Evolutionary conservation across 257 asterid genomes (phyloP).

Genomic region (Penstemon davidsonii): DNA sequence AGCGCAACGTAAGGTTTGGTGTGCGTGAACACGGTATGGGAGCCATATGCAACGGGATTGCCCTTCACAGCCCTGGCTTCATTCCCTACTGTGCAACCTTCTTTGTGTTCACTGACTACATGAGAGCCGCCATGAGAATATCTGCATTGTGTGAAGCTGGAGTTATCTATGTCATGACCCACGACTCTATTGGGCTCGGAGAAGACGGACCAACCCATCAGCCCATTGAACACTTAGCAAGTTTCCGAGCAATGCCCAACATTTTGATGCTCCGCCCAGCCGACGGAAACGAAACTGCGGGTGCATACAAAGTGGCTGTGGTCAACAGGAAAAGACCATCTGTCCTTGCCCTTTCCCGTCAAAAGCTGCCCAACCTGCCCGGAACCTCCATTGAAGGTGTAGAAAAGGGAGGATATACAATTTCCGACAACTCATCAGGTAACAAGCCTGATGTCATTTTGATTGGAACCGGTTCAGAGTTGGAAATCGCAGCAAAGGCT

Average conservation of each 20-base stretch:
- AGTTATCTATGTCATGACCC: conserved; percentile 86
- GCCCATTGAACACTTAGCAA: conserved; percentile 78
- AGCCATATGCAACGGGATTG: conserved; percentile 74
- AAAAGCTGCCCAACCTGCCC: conserved; percentile 69
- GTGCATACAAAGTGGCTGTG: conserved; percentile 69
- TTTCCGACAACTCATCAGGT: conserved; percentile 63
- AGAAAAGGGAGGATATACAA: conserved; percentile 66
- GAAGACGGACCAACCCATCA: conserved; percentile 91
- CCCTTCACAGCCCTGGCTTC: conserved; percentile 69
- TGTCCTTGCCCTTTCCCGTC: conserved; percentile 71
- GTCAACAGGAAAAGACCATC: conserved; percentile 66
- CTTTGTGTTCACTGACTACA: conserved; percentile 82
- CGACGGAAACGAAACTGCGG: conserved; percentile 83
- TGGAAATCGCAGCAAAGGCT: conserved; percentile 79
- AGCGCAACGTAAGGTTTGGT: conserved; percentile 71
- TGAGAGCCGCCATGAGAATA: conserved; percentile 74
- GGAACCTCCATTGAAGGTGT: conserved; percentile 78
- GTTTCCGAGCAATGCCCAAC: conserved; percentile 86
- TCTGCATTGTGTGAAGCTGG: conserved; percentile 68
- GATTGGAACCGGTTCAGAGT: conserved; percentile 82
- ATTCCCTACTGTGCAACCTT: conserved; percentile 84
- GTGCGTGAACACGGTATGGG: conserved; percentile 85
- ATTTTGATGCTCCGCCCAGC: conserved; percentile 82
- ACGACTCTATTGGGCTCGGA: conserved; percentile 83
- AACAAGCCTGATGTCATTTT: conserved; percentile 74